Evolutionary conservation across 192 early-diverging fungal species (phyloP), one percentile per base, ranked within the genome.

Genomic region (Linnemannia hyalina): DNA sequence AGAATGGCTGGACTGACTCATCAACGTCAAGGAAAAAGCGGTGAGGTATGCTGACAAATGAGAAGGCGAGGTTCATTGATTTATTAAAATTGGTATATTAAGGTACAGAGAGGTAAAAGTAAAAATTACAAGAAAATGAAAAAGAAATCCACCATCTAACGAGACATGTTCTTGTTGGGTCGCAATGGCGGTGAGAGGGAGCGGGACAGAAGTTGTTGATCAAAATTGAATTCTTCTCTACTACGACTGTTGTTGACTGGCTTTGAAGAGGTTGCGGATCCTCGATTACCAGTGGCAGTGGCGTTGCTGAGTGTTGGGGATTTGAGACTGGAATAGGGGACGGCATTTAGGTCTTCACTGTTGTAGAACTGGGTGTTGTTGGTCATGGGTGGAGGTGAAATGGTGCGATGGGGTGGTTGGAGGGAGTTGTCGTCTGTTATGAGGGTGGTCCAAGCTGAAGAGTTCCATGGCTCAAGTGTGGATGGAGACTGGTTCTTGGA

Each of bases 21-120:
- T 80, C 70, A 6, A 88, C 90, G 26, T 82, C 81, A 7, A 89
- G 89, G 78, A 35, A 35, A 89, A 91, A 32, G 90, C 88, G 74
- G 44, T 49, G 46, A 92, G 77, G 68, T 92, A 92, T 0, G 89
- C 35, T 35, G 35, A 35, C 1, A 35, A 35, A 35, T 35, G 38
- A 40, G 38, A 40, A 40, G 38, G 38, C 38, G 6, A 5, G 38
- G 38, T 40, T 40, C 6, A 5, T 40, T 3, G 38, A 3, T 40
- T 40, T 40, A 5, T 40, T 40, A 40, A 40, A 40, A 6, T 40
- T 0, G 38, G 38, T 35, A 35, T 35, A 6, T 0, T 40, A 40
- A 5, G 38, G 38, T 40, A 40, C 6, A 40, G 38, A 40, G 38
- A 4, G 38, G 38, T 40, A 40, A 35, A 35, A 35, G 35, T 35